phyloP scores from a whole-genome alignment of 73 alveolate genomes.

The Paramecium pentaurelia region DNA sequence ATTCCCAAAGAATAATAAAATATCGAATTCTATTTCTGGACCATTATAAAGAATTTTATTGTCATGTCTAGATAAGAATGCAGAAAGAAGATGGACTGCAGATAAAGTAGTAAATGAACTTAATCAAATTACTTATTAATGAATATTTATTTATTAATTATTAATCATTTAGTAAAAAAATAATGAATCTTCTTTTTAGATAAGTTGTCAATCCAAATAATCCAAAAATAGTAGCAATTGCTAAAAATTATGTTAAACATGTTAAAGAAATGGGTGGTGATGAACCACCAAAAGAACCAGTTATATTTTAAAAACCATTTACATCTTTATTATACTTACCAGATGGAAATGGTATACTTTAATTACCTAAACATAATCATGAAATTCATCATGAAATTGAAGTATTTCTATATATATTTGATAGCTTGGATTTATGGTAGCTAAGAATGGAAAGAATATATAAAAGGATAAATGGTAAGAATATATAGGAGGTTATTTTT shows the following conservation, averaged over 20 bases:
- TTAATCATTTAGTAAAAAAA: neutral
- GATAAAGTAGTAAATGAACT: neutral
- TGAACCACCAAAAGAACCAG: slow-evolving; percentile 74
- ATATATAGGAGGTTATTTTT: slow-evolving; percentile 77
- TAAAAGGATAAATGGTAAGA: slow-evolving; percentile 65
- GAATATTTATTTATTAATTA: neutral
- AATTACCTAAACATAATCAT: slow-evolving; percentile 36
- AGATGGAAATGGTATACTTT: neutral
- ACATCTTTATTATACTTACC: slow-evolving; percentile 19
- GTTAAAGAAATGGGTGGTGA: slow-evolving; percentile 76
- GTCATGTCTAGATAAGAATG: neutral
- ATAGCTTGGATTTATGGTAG: slow-evolving; percentile 73
- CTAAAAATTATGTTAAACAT: slow-evolving; percentile 76
- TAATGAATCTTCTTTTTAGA: neutral
- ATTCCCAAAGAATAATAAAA: neutral
- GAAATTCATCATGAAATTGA: slow-evolving; percentile 87
- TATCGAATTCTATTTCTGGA: neutral
- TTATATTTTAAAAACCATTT: slow-evolving; percentile 71
- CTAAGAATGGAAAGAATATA: slow-evolving; percentile 66
- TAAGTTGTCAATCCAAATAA: neutral
- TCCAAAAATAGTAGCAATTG: slow-evolving; percentile 72
- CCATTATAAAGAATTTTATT: neutral
- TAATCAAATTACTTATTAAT: neutral
- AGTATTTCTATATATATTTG: neutral
- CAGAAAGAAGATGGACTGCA: slow-evolving; percentile 17